Conservation (phyloP, 1,139 yeast species). For the Suhomyces taliae region DNA sequence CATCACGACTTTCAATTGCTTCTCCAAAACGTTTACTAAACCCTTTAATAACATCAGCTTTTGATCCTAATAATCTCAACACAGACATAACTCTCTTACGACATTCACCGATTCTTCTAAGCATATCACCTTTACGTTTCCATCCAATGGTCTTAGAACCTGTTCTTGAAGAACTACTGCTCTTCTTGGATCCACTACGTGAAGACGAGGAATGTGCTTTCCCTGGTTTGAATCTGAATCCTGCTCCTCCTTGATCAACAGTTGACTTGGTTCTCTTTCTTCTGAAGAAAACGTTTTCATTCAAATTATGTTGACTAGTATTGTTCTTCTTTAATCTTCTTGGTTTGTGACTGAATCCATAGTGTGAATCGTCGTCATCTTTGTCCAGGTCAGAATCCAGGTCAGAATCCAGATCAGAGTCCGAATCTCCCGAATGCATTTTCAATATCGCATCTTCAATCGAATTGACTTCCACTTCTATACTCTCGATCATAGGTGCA, state of each 20-base stretch:
- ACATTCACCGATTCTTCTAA: slow-evolving; percentile 91
- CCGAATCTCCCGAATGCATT: slow-evolving; percentile 72
- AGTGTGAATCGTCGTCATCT: slow-evolving; percentile 9
- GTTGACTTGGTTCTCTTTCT: slow-evolving; percentile 43
- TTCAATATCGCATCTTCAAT: slow-evolving; percentile 88
- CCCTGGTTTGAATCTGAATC: slow-evolving; percentile 16
- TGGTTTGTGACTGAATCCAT: background rate
- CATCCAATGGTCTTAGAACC: slow-evolving; percentile 67
- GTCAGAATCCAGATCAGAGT: slow-evolving; percentile 34
- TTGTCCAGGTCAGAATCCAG: slow-evolving; percentile 15
- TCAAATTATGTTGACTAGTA: slow-evolving; percentile 2
- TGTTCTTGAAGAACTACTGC: slow-evolving; percentile 27
- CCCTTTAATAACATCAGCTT: slow-evolving; percentile 95
- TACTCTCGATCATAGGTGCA: slow-evolving; percentile 93
- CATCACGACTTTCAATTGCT: slow-evolving; percentile 39
- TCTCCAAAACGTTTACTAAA: slow-evolving; percentile 90
- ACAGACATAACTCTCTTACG: slow-evolving; percentile 93
- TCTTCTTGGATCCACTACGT: slow-evolving; percentile 13
- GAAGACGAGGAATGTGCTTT: slow-evolving; percentile 7
- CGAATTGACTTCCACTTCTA: slow-evolving; percentile 87
- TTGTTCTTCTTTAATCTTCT: slow-evolving; percentile 3
- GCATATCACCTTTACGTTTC: slow-evolving; percentile 92
- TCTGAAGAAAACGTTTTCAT: slow-evolving; percentile 33
- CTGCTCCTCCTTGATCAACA: slow-evolving; percentile 27
- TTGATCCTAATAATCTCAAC: slow-evolving; percentile 77